Evolutionary conservation across 2,329 filamentous ascomycete species (phyloP).

Genomic region (Phialophora tarda): DNA sequence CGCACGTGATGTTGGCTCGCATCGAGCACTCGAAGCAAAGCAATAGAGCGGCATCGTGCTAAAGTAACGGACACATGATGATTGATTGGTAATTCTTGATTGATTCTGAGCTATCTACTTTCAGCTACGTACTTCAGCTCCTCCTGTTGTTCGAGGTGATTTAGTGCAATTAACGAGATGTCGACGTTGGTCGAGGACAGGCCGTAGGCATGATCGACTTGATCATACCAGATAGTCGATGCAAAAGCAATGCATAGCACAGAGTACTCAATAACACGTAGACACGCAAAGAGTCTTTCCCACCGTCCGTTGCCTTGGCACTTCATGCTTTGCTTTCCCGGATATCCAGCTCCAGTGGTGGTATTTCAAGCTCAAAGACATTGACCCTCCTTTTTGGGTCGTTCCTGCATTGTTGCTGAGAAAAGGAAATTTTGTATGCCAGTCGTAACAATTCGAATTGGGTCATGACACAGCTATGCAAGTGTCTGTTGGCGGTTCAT

Average conservation of each 20-base stretch:
- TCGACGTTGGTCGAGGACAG: neutral
- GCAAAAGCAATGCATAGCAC: conserved; percentile 13
- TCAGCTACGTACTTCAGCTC: conserved; percentile 19
- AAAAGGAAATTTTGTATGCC: conserved; percentile 33
- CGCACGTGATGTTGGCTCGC: conserved; percentile 11
- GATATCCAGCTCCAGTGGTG: conserved; percentile 20
- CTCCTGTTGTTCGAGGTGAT: neutral
- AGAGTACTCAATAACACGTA: conserved; percentile 8
- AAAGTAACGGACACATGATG: neutral
- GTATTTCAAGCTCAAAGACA: conserved; percentile 18
- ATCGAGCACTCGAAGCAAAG: neutral
- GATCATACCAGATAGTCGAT: conserved; percentile 12
- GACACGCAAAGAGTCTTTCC: conserved; percentile 2
- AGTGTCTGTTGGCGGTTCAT: conserved; percentile 27
- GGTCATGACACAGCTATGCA: conserved; percentile 27
- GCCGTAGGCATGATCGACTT: conserved; percentile 9
- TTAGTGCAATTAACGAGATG: conserved; percentile 2
- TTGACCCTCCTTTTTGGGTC: conserved; percentile 19
- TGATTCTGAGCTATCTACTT: conserved; percentile 22
- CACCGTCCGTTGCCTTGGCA: conserved; percentile 3
- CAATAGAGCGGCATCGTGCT: neutral
- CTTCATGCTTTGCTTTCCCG: conserved; percentile 14
- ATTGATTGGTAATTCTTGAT: conserved; percentile 11
- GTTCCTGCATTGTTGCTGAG: conserved; percentile 18
- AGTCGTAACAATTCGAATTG: conserved; percentile 34